phyloP scores from a whole-genome alignment of 306 rosid species.

The Astragalus membranaceus region DNA sequence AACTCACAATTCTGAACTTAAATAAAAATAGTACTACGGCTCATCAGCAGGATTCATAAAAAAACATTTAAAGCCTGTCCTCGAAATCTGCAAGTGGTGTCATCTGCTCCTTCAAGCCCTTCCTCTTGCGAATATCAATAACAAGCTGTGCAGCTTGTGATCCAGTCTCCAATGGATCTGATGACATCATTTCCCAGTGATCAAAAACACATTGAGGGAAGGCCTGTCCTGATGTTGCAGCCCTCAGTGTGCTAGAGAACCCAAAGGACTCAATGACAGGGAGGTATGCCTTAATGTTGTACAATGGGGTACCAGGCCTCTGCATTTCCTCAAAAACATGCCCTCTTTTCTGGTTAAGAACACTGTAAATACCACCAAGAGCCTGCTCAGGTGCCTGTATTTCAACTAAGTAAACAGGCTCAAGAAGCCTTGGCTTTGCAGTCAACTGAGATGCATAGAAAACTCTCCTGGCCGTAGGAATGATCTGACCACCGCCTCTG shows the following conservation, averaged over 20 bases:
- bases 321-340: too few relatives aligned
- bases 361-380: conserved; percentile 18
- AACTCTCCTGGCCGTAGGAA: too few relatives aligned
- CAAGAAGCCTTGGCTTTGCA: conserved; percentile 70
- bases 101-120: conserved; percentile 61
- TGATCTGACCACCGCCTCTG: too few relatives aligned
- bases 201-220: conserved; percentile 86
- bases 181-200: conserved; percentile 88
- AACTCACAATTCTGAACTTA: too few relatives aligned
- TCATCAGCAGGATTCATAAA: too few relatives aligned
- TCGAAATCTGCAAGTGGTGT: conserved; percentile 67
- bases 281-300: too few relatives aligned
- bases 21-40: too few relatives aligned
- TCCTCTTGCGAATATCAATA: conserved; percentile 21
- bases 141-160: conserved; percentile 61
- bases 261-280: too few relatives aligned
- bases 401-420: conserved; percentile 68
- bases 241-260: too few relatives aligned
- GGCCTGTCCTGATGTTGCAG: conserved; percentile 48
- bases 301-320: too few relatives aligned
- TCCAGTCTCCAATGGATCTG: conserved; percentile 66
- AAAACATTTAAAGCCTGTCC: conserved; percentile 48
- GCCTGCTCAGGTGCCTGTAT: conserved; percentile 79
- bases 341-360: too few relatives aligned
- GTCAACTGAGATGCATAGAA: conserved; percentile 48